Base-by-base conservation (phyloP, 2,329 filamentous ascomycete species). In the Aspergillus sp. region DNA sequence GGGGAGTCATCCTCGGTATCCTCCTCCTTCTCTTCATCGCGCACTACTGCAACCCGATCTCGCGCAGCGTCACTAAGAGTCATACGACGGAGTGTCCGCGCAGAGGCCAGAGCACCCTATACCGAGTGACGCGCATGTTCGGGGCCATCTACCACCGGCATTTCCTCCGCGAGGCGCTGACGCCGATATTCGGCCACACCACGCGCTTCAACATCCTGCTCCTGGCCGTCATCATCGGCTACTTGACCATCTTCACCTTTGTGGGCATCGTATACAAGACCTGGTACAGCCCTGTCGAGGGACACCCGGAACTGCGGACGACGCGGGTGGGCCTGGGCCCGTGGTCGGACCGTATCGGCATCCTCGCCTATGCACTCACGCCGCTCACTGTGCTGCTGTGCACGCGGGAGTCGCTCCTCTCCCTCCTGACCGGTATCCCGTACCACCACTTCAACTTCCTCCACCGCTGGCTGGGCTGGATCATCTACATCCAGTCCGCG, bases 381-480 rank as follows among this genome's bases (percentile, higher is more conserved):
- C 88, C 88, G 0, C 76, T 91, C 0, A 85, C 85, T 0, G 72
- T 91, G 25, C 70, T 88, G 45, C 77, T 91, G 11, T 78, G 82
- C n/a, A 85, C 78, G 52, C 80, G 88, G 38, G 88, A 91, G 65
- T 88, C 85, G 0, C 74, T 91, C 2, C 78, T 91, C 3, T 88
- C 84, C 0, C 66, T 88, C 13, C 68, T 89, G 45, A 91, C 88
- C 0, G 88, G 88, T 1, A 77, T 91, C 0, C 87, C 88, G 0
- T 89, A 90, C 63, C 88, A 91, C 60, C 83, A 81, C 62, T 90
- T 91, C 78, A 86, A 88, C 69, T 91, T 91, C 64, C 73, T 91
- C 17, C 88, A 91, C 67, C 84, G 87, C 29, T 91, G 88, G 88
- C 74, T 86, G 0, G 88, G 88, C 5, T 87, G 87, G 56, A 78